Evolutionary conservation across 2,329 filamentous ascomycete species (phyloP), one percentile per base, ranked within the genome.

Genomic region (Aspergillus quadricinctus): DNA sequence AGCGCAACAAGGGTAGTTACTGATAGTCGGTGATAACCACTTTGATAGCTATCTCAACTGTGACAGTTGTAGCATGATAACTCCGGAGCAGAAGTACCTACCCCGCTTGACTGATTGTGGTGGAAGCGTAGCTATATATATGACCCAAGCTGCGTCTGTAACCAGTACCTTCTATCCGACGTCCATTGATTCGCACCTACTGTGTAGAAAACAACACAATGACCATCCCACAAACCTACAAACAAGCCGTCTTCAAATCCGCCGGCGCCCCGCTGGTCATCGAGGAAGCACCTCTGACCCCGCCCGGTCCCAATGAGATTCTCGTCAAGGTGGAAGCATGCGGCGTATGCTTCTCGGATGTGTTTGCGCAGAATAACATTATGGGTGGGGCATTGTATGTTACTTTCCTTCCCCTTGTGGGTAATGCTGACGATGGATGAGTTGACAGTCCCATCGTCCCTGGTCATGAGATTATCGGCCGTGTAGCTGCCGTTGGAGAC

Each of bases 391-490:
- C 79, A 21, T 86, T 82, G 71, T 73, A 64, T 52, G 64, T 63
- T 14, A 29, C 8, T 45, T 14, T 8, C 14, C 59, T 60, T n/a
- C n/a, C n/a, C 14, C 17, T 11, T 43, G 43, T 9, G 46, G 3
- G 17, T 3, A 19, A 35, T 63, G 48, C n/a, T 48, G 19, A 23
- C 19, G 14, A 27, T 27, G 60, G 3, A 28, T 35, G 11, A 3
- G 19, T 50, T 58, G 19, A 23, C 53, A 78, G 74, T 64, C 87
- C 87, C 1, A 79, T 83, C 5, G 73, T 85, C 2, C 85, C 87
- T 0, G 89, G 89, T 23, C 89, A 92, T 72, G 88, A 92, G 69
- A 76, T 88, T 35, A 81, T 92, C 54, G 88, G 88, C 10, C 81
- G 83, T 11, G 78, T 92, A 3, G 86, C 83, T 17, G 81, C 82